Evolutionary conservation across 352 stramenopile species (phyloP), one percentile per base, ranked within the genome.

Genomic region (Pseudoperonospora humuli): DNA sequence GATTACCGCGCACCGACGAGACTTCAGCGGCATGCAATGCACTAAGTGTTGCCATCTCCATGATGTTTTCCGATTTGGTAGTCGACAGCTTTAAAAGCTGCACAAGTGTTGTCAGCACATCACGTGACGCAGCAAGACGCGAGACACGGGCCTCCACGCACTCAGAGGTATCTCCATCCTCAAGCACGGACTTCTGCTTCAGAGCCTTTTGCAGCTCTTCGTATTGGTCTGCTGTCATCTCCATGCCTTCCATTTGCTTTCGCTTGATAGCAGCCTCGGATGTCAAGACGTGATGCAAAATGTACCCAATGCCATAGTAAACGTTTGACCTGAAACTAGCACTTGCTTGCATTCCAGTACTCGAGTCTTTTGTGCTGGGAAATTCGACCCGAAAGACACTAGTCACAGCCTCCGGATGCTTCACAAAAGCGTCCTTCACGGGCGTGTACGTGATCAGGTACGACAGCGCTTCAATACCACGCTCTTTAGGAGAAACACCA

Each of bases 201-300:
- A 93, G 67, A 35, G 97, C 80, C 39, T 93, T 84, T 63, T 97
- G 88, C 13, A 99, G 70, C 61, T 99, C 82, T 74, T 99, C 94
- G 62, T 98, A 99, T 64, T 99, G 93, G 48, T 99, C 93, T 24
- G 93, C 78, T 0, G 92, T 97, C 45, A 98, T 88, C 51, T 98
- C 94, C 71, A 97, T 97, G 7, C 92, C 91, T 23, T 93, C 77
- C 70, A 98, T 97, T 51, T 96, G 84, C 68, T 98, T 96, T 45
- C 87, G 95, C 40, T 96, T 93, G 5, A 98, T 73, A 36, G 93
- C 86, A 41, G 96, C 73, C 48, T 97, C 88, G 20, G 89, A 96
- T 17, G 95, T 97, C 18, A 96, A 67, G 13, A 97, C 66, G 52
- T 96, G 78, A 39, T 95, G 84, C 39, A 99, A 86, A 23, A 98